phyloP scores from a whole-genome alignment of 2,329 filamentous ascomycete species.

The Grosmannia serpens region DNA sequence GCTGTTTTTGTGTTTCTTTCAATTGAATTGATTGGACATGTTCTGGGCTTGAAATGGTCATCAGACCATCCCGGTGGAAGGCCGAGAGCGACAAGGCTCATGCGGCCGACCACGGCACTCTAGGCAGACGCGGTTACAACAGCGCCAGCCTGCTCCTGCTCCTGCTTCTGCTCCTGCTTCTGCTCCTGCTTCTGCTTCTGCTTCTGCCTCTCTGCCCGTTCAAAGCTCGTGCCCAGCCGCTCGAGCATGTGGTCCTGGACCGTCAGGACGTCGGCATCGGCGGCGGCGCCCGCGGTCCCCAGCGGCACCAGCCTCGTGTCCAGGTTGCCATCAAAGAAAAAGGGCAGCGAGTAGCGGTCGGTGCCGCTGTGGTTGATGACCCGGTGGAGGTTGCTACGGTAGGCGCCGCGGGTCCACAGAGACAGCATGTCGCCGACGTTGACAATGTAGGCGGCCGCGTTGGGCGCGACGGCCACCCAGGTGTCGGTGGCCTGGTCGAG shows the following conservation, averaged over 20 bases:
- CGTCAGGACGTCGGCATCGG: slow-evolving; percentile 16
- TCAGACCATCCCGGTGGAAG: not conserved
- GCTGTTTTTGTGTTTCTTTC: too few species aligned
- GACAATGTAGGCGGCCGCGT: slow-evolving; percentile 35
- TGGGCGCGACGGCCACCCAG: slow-evolving; percentile 34
- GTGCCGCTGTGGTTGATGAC: slow-evolving; percentile 39
- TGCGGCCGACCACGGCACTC: too few species aligned
- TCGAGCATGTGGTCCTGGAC: slow-evolving; percentile 23
- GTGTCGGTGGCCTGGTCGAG: slow-evolving; percentile 28
- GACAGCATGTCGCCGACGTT: slow-evolving; percentile 38
- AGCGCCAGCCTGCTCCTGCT: not conserved
- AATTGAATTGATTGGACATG: too few species aligned
- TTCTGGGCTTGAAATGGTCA: too few species aligned
- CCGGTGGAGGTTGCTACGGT: slow-evolving; percentile 41
- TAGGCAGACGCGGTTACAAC: not conserved
- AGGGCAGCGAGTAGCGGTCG: slow-evolving; percentile 44
- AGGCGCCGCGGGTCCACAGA: slow-evolving; percentile 38
- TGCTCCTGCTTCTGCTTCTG: not conserved
- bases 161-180: too few species aligned
- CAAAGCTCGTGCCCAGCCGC: slow-evolving; percentile 18
- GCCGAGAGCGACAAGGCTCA: not conserved
- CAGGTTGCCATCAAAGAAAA: slow-evolving; percentile 44
- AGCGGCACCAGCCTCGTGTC: slow-evolving; percentile 24
- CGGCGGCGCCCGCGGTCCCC: slow-evolving; percentile 17
- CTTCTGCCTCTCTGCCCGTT: slow-evolving; percentile 4